Evolutionary conservation across 495 filamentous ascomycete species (phyloP).

Genomic region (Daldinia concentrica): DNA sequence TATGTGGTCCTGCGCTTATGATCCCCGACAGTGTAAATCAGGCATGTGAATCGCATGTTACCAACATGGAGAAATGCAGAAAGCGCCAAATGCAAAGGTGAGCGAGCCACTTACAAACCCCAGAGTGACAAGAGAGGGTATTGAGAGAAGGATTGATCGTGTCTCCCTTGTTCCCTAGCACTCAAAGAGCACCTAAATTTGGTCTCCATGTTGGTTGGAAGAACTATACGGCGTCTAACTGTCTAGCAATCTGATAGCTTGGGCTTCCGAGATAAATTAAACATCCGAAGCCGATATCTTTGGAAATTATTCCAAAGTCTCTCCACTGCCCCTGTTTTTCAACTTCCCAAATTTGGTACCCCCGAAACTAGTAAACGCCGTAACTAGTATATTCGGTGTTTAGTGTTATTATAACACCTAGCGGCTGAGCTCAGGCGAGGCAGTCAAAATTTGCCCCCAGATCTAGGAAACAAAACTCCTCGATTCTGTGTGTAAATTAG

Average conservation of each 20-base stretch:
- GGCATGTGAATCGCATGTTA: constrained; percentile 13
- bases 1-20: constrained; percentile 26
- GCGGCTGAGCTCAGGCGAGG: neutral
- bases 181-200: constrained; percentile 12
- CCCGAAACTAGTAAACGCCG: constrained; percentile 7
- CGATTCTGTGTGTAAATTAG: constrained; percentile 2
- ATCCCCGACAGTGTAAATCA: constrained; percentile 14
- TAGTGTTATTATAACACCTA: neutral
- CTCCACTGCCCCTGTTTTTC: constrained; percentile 19
- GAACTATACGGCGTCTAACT: constrained; percentile 3
- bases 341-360: constrained; percentile 14
- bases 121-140: neutral
- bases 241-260: constrained; percentile 11
- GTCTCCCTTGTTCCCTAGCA: constrained; percentile 12
- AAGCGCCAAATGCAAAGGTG: constrained; percentile 9
- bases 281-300: constrained; percentile 14
- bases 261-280: constrained; percentile 17
- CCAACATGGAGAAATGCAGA: neutral
- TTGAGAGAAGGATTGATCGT: neutral
- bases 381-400: neutral
- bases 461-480: neutral
- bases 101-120: constrained; percentile 13
- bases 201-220: constrained; percentile 26
- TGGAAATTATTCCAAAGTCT: constrained; percentile 2
- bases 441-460: neutral